phyloP scores from a whole-genome alignment of 208 protist species.

The Perkinsela sp. region DNA sequence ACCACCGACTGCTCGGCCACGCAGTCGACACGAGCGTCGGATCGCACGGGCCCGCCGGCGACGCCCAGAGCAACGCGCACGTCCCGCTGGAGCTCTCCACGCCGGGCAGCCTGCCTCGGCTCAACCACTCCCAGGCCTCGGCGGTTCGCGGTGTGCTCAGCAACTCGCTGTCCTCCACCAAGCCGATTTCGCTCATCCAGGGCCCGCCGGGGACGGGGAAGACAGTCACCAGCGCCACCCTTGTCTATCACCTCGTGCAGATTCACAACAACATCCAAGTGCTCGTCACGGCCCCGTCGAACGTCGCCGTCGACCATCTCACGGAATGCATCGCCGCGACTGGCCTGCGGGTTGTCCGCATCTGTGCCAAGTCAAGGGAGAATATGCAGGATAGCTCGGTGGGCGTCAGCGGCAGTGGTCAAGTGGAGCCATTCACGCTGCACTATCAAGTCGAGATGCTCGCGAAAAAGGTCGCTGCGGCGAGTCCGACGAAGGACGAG shows the following conservation, averaged over 20 bases:
- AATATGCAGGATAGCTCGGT: constrained; percentile 7
- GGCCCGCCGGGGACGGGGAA: constrained; percentile 91
- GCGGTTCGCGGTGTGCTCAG: constrained; percentile 43
- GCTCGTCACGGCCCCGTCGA: constrained; percentile 63
- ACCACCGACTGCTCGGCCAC: constrained; percentile 68
- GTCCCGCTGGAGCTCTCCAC: constrained; percentile 4
- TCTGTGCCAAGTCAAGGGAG: constrained; percentile 68
- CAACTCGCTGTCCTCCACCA: constrained; percentile 20
- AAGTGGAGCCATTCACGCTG: constrained; percentile 56
- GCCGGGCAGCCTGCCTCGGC: constrained; percentile 24
- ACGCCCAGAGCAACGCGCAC: constrained; percentile 2
- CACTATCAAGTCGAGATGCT: constrained; percentile 52
- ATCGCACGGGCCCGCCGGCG: constrained; percentile 1
- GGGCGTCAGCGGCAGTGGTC: constrained; percentile 3
- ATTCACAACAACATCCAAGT: constrained; percentile 11
- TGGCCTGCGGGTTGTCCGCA: constrained; percentile 73
- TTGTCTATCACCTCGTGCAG: constrained; percentile 70
- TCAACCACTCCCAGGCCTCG: constrained; percentile 66
- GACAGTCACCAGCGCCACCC: constrained; percentile 73
- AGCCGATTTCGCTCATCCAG: constrained; percentile 57
- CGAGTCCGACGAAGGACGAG: background rate
- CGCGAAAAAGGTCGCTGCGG: constrained; percentile 4
- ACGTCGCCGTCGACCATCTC: constrained; percentile 89
- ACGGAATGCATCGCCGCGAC: constrained; percentile 69
- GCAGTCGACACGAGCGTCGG: constrained; percentile 12